Evolutionary conservation across 768 basidiomycete species (phyloP), one percentile per base, ranked within the genome.

Genomic region (Porphyrellus cyaneotinctus): DNA sequence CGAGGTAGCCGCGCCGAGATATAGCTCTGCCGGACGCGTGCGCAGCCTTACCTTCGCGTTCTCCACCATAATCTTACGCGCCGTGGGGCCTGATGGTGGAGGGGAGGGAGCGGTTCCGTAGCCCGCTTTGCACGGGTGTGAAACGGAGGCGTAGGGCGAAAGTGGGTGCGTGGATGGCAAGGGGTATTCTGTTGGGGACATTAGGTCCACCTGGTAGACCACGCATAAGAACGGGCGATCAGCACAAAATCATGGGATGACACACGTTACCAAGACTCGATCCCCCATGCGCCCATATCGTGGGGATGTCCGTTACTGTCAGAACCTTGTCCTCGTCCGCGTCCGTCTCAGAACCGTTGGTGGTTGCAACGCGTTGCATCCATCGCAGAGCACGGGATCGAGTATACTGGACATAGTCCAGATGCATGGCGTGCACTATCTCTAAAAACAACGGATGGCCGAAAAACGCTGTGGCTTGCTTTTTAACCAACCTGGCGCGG

Each of bases 371-470:
- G 13, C 13, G 28, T 28, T 41, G 8, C 33, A 47, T 24, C 45
- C 45, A 24, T 15, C 2, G 15, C 45, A 35, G 11, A 17, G 45
- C 23, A n/a, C 23, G 8, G 3, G 3, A 2, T 6, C 23, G 45
- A 6, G 33, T 14, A 30, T 10, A 4, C 2, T 12, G 10, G 26
- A 15, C 6, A 6, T 14, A 9, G 1, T 30, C 43, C 2, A 67
- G 47, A 11, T 58, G 56, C 6, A 12, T 0, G 0, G 42, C 61
- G 3, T 58, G 18, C 0, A 63, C 61, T 9, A 81, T 64, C 49
- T 81, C 79, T 30, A 75, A 59, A 39, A 78, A 74, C 24, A 82
- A 62, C 1, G 80, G 81, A 49, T 80, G 75, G 4, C 61, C 66
- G 1, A 75, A 59, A n/a, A 63, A 62, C 1, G 58, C 51, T 12